These are phyloP conservation scores for Candida dajiaensis DNA, from an alignment of 805 yeast species.

Conservation along the genomic window DNA sequence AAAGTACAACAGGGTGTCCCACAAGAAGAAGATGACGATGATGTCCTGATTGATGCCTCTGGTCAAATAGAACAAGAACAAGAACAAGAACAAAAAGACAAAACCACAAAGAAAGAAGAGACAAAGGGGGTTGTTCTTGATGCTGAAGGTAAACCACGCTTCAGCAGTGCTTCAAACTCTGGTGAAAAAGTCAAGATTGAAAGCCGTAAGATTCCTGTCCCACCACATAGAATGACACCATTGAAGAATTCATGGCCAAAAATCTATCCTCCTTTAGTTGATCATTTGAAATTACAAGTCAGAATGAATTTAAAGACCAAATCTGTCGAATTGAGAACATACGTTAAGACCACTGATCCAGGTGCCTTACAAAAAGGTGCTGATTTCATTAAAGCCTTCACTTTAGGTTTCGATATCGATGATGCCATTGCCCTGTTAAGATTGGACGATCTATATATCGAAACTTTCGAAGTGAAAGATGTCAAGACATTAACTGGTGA, in stretches of 20 bases:
- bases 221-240: constrained; percentile 97
- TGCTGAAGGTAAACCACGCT: constrained; percentile 83
- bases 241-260: constrained; percentile 87
- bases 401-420: constrained; percentile 93
- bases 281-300: constrained; percentile 89
- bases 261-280: constrained; percentile 92
- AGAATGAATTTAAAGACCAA: constrained; percentile 89
- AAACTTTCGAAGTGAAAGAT: constrained; percentile 94
- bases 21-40: constrained; percentile 23
- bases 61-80: constrained; percentile 20
- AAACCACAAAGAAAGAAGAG: constrained; percentile 20
- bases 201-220: constrained; percentile 84
- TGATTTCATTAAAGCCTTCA: constrained; percentile 92
- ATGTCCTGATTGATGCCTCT: constrained; percentile 33
- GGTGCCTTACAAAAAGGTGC: constrained; percentile 98
- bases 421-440: constrained; percentile 94
- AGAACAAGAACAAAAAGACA: constrained; percentile 8
- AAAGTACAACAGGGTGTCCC: constrained; percentile 1
- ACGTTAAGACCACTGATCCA: constrained; percentile 75
- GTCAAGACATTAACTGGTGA: constrained; percentile 94
- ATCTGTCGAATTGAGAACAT: constrained; percentile 82
- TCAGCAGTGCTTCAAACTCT: constrained; percentile 61
- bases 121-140: constrained; percentile 41
- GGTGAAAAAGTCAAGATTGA: constrained; percentile 69
- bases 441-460: constrained; percentile 92